Evolutionary conservation across 768 basidiomycete genomes (phyloP).

Genomic region (Gyrodon lividus): DNA sequence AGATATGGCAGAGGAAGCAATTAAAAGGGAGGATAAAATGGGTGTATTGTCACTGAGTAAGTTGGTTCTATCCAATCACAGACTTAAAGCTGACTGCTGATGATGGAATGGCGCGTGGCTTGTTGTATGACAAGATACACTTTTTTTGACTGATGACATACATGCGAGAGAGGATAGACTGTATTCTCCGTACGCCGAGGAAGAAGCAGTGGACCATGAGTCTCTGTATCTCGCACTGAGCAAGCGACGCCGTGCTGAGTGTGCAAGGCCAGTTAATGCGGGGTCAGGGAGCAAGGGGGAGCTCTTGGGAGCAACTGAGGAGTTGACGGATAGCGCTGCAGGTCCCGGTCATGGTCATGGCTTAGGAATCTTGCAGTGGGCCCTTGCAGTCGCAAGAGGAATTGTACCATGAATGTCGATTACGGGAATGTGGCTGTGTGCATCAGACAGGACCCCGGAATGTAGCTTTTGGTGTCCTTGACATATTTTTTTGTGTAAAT

Average conservation of each 20-base stretch:
- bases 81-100: not conserved
- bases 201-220: conserved; percentile 38
- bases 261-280: conserved; percentile 18
- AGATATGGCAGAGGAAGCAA: conserved; percentile 37
- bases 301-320: not conserved
- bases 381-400: not conserved
- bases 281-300: conserved; percentile 8
- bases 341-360: not conserved
- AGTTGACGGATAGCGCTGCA: not conserved
- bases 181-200: conserved; percentile 36
- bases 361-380: conserved; percentile 1
- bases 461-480: conserved; percentile 12
- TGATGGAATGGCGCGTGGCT: not conserved
- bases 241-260: conserved; percentile 33
- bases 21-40: conserved; percentile 47
- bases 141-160: not conserved
- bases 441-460: not conserved
- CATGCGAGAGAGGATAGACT: conserved; percentile 18
- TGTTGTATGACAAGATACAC: conserved; percentile 5
- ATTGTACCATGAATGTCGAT: not conserved
- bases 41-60: conserved; percentile 47
- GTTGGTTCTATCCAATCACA: conserved; percentile 19
- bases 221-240: conserved; percentile 35
- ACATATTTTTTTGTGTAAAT: conserved; percentile 19
- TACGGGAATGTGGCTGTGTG: not conserved